Conservation (phyloP, 805 yeast species). For the Candida succiphila region DNA sequence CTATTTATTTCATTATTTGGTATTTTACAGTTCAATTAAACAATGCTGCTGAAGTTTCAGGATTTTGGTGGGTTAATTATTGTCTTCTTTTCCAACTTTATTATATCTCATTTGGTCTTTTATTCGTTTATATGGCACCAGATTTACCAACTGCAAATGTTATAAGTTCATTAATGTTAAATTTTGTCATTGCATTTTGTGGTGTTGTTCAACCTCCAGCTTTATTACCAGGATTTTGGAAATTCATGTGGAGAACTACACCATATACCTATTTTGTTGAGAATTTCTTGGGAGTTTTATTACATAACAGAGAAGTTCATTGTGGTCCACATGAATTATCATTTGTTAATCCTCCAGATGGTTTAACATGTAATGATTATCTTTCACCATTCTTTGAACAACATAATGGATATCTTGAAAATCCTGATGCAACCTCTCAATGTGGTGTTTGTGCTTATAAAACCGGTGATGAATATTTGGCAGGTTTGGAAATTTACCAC, state of each 20-base stretch:
- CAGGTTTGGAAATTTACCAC: constrained; percentile 30
- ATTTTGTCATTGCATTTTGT: constrained; percentile 54
- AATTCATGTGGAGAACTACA: constrained; percentile 67
- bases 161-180: constrained; percentile 42
- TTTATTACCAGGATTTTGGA: constrained; percentile 76
- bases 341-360: constrained; percentile 42
- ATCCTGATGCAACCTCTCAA: constrained; percentile 36
- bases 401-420: constrained; percentile 44
- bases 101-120: constrained; percentile 41
- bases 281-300: constrained; percentile 33
- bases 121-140: constrained; percentile 48
- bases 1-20: constrained; percentile 34
- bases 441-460: constrained; percentile 41
- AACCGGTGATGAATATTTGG: constrained; percentile 38
- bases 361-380: constrained; percentile 56
- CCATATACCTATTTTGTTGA: constrained; percentile 67
- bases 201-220: constrained; percentile 54
- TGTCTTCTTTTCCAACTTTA: constrained; percentile 34
- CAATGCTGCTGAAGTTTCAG: constrained; percentile 31
- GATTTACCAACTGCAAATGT: constrained; percentile 61
- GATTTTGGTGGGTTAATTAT: constrained; percentile 29
- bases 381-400: constrained; percentile 26
- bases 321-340: constrained; percentile 42
- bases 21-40: constrained; percentile 26
- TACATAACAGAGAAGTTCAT: constrained; percentile 39